phyloP scores from a whole-genome alignment of 2,329 filamentous ascomycete genomes.

The Calonectria pauciramosa region DNA sequence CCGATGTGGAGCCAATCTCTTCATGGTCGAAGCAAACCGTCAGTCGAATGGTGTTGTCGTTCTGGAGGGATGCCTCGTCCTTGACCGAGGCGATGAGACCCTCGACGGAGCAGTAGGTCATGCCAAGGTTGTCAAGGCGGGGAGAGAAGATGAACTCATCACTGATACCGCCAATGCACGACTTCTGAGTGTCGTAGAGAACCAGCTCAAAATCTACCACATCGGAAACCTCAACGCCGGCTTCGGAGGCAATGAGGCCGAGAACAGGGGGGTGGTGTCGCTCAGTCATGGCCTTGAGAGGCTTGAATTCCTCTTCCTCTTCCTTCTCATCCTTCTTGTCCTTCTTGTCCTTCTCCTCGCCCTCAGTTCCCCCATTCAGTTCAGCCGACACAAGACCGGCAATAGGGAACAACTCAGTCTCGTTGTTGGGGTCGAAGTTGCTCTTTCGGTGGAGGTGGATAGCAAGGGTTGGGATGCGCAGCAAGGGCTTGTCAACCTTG shows the following conservation, averaged over 20 bases:
- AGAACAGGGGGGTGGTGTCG: slow-evolving; percentile 92
- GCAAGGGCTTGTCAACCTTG: slow-evolving; percentile 90
- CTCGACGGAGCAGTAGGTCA: slow-evolving; percentile 93
- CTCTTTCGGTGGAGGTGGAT: slow-evolving; percentile 92
- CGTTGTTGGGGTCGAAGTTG: slow-evolving; percentile 95
- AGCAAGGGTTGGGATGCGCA: slow-evolving; percentile 92
- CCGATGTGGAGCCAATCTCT: slow-evolving; percentile 93
- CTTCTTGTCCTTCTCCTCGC: slow-evolving; percentile 54
- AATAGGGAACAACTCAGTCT: slow-evolving; percentile 95
- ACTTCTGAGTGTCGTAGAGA: slow-evolving; percentile 96
- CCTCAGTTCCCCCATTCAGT: slow-evolving; percentile 80
- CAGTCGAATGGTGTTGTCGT: slow-evolving; percentile 88
- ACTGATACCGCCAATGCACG: slow-evolving; percentile 88
- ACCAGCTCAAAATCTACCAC: slow-evolving; percentile 95
- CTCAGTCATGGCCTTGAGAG: slow-evolving; percentile 81
- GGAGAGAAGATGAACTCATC: slow-evolving; percentile 97
- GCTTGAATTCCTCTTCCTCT: slow-evolving; percentile 73
- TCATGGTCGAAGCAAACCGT: slow-evolving; percentile 97
- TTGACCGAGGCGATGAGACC: slow-evolving; percentile 86
- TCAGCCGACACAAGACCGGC: slow-evolving; percentile 88
- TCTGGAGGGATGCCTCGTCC: slow-evolving; percentile 74
- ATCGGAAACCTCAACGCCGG: slow-evolving; percentile 76
- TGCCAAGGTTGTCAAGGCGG: slow-evolving; percentile 95
- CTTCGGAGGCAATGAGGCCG: slow-evolving; percentile 85
- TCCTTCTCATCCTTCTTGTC: slow-evolving; percentile 50